Base-by-base conservation (phyloP, 192 early-diverging fungal species). In the Gryganskiella cystojenkinii region DNA sequence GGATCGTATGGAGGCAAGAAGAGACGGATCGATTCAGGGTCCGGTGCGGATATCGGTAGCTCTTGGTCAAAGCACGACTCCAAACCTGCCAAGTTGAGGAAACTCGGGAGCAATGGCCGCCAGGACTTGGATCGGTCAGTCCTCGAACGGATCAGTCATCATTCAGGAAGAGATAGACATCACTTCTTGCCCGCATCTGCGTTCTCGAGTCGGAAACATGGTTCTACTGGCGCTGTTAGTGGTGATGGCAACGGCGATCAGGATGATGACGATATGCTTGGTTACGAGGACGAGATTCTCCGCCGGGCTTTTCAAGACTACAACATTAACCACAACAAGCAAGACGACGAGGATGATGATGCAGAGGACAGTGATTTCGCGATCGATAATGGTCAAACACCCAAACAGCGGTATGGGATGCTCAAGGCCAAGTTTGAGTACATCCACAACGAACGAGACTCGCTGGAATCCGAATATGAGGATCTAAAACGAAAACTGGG, bases 401-500 rank as follows among this genome's bases (percentile, higher is more conserved):
- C 74, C 2, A 31, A 37, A 19, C 40, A 68, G 19, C 74, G 67
- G 37, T 78, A 78, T 19, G 61, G 61, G 33, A 33, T 78, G 13
- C 47, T 78, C 28, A 78, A 78, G 61, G 74, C 65, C 20, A 78
- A 78, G 22, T 78, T 60, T 43, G 43, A 46, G 6, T 78, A 78
- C n/a, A 78, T 78, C 44, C 35, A 60, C 43, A 78, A 78, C 31
- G 74, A 78, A 50, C 66, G 74, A 4, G 74, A 78, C 4, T 62
- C 55, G 19, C 56, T 78, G 4, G 74, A 78, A 22, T 31, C 61
- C 2, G 74, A 78, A 33, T 78, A 78, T 37, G 74, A 78, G 25
- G 74, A 78, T 20, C 14, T 60, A 30, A 78, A 78, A 45, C 61
- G 62, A 42, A 78, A 78, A 33, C 25, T 78, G 24, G 49, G 40